Evolutionary conservation across 73 alveolate species (phyloP).

Genomic region (Tetrahymena malaccensis): DNA sequence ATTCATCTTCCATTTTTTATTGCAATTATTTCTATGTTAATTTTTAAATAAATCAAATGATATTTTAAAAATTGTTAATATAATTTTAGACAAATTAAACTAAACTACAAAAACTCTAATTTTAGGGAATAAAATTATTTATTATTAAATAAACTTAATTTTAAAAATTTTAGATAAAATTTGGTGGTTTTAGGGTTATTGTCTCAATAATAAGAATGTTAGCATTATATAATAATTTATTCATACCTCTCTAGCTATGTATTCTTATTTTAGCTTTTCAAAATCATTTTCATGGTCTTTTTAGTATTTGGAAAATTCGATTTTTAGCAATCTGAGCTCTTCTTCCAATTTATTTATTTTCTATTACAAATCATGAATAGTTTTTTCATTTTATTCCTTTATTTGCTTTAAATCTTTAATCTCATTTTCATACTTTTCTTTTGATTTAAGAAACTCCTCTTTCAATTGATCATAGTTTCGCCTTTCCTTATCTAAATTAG

Average conservation of each 20-base stretch:
- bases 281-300: not conserved
- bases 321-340: not conserved
- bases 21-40: not conserved
- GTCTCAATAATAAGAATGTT: no score
- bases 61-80: not conserved
- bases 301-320: not conserved
- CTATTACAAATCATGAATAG: not conserved
- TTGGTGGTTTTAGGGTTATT: no score
- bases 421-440: not conserved
- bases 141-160: no score
- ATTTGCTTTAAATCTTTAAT: not conserved
- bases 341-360: not conserved
- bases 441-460: not conserved
- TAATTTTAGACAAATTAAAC: no score
- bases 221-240: not conserved
- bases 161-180: no score
- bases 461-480: not conserved
- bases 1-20: not conserved
- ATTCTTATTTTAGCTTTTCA: not conserved
- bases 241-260: not conserved
- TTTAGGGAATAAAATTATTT: no score
- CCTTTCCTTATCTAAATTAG: not conserved
- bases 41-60: not conserved
- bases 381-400: not conserved
- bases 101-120: no score